phyloP scores from a whole-genome alignment of 495 filamentous ascomycete species.

The Xylaria scruposa region DNA sequence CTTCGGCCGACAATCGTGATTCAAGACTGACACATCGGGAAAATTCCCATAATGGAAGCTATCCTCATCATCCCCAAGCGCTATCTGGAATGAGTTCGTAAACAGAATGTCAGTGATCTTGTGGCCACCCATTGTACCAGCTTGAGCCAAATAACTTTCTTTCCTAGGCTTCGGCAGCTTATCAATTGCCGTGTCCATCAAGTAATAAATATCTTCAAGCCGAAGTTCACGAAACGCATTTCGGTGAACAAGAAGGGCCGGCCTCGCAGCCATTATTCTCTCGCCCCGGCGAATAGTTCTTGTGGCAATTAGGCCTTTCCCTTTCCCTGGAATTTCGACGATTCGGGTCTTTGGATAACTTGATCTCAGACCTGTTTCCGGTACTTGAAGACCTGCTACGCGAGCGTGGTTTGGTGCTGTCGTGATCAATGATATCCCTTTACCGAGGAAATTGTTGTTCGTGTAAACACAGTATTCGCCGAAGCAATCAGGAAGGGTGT shows the following conservation, averaged over 20 bases:
- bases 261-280: constrained; percentile 35
- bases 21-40: constrained; percentile 36
- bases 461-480: constrained; percentile 45
- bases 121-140: constrained; percentile 26
- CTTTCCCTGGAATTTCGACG: constrained; percentile 37
- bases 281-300: constrained; percentile 37
- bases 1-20: constrained; percentile 46
- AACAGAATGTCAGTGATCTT: constrained; percentile 39
- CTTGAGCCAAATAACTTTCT: constrained; percentile 26
- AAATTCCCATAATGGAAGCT: constrained; percentile 42
- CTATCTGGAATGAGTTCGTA: constrained; percentile 43
- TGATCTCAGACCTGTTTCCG: constrained; percentile 29
- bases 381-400: constrained; percentile 33
- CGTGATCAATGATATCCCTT: constrained; percentile 41
- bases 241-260: constrained; percentile 43
- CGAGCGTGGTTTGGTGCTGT: constrained; percentile 35
- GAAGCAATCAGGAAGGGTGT: constrained; percentile 28
- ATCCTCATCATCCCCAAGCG: constrained; percentile 32
- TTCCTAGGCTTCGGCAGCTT: constrained; percentile 38
- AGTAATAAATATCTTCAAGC: constrained; percentile 33
- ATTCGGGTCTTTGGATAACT: constrained; percentile 19
- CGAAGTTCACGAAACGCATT: constrained; percentile 37
- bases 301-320: constrained; percentile 37
- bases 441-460: constrained; percentile 37
- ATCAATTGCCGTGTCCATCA: constrained; percentile 42